Evolutionary conservation across 164 flowering plant genomes (phyloP).

Genomic region (Houttuynia cordata): DNA sequence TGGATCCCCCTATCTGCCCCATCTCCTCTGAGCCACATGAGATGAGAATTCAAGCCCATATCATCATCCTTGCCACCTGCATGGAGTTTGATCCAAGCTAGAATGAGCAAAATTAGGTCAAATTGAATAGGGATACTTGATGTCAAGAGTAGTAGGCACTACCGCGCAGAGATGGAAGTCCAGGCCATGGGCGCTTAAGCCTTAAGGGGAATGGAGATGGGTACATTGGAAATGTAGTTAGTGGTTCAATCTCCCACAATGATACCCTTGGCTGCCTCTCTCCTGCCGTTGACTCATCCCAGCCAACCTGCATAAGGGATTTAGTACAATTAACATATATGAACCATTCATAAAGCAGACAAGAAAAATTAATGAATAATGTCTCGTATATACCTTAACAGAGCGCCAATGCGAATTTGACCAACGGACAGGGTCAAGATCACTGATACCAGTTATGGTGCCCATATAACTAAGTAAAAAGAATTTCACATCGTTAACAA

Average conservation of each 20-base stretch:
- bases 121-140: background rate
- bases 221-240: conserved; percentile 96
- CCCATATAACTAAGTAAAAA: conserved; percentile 66
- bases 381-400: conserved; percentile 48
- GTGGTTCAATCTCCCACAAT: conserved; percentile 95
- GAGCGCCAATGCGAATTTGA: conserved; percentile 93
- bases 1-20: conserved; percentile 50
- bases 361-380: background rate
- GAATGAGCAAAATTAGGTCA: background rate
- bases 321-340: conserved; percentile 3
- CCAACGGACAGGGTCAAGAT: conserved; percentile 78
- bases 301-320: conserved; percentile 55
- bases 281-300: conserved; percentile 99
- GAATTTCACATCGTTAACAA: background rate
- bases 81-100: background rate
- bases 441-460: conserved; percentile 81
- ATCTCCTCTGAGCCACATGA: conserved; percentile 80
- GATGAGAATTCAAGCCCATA: conserved; percentile 57
- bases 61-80: conserved; percentile 68
- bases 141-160: background rate
- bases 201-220: conserved; percentile 83
- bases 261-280: conserved; percentile 98
- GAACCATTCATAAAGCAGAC: background rate
- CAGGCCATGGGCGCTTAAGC: conserved; percentile 96
- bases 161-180: conserved; percentile 71